Evolutionary conservation across 1,139 yeast genomes (phyloP).

Genomic region (Lodderomyces metapsilosis): DNA sequence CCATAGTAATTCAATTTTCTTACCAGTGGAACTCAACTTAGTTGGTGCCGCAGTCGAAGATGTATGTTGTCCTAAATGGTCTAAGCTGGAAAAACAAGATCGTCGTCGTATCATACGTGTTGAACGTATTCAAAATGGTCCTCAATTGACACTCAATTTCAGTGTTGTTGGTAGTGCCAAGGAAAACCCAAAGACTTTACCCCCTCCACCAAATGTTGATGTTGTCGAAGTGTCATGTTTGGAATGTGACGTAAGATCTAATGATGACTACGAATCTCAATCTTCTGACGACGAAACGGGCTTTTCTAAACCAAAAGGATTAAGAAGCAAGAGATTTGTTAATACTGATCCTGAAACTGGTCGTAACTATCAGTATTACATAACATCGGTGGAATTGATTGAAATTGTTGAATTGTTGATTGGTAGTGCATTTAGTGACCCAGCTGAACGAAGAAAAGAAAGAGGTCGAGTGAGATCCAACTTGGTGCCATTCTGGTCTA

Average conservation of each 20-base stretch:
- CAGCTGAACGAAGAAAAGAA: conserved; percentile 54
- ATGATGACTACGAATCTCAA: conserved; percentile 20
- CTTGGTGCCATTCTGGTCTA: conserved; percentile 68
- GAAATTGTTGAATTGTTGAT: conserved; percentile 61
- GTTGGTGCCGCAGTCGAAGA: conserved; percentile 45
- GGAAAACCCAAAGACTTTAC: conserved; percentile 42
- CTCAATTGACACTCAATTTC: conserved; percentile 47
- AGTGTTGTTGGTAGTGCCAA: conserved; percentile 52
- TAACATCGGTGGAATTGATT: conserved; percentile 65
- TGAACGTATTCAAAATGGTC: conserved; percentile 51
- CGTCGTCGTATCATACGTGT: conserved; percentile 57
- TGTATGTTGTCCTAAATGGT: conserved; percentile 53
- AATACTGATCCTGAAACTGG: conserved; percentile 17
- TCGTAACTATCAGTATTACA: conserved; percentile 44
- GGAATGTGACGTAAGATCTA: conserved; percentile 41
- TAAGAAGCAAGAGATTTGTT: conserved; percentile 6
- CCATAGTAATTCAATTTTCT: conserved; percentile 31
- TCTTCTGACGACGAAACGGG: conserved; percentile 22
- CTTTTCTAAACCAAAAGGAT: not conserved
- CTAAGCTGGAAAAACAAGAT: conserved; percentile 42
- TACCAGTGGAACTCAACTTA: conserved; percentile 48
- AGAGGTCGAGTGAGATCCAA: conserved; percentile 64
- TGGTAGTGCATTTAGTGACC: conserved; percentile 46
- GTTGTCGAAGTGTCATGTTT: conserved; percentile 61
- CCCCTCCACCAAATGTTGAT: conserved; percentile 35